These are phyloP conservation scores for Boletus smithii DNA, from an alignment of 1,284 basidiomycete genomes.

Conservation along the genomic window DNA sequence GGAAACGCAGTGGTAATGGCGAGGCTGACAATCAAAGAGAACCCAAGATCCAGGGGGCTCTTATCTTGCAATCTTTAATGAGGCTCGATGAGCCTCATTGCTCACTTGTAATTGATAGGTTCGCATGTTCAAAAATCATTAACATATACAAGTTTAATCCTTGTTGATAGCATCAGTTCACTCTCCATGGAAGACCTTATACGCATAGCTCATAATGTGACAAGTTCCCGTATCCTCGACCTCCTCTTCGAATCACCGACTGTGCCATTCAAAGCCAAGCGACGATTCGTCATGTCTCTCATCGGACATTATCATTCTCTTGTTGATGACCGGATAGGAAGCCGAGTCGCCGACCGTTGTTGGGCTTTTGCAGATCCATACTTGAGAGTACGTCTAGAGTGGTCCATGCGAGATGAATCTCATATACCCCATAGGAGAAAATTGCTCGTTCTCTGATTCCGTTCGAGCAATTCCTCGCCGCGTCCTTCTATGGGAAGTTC, in stretches of 20 bases:
- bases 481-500: constrained; percentile 82
- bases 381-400: constrained; percentile 62
- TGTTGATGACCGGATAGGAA: constrained; percentile 85
- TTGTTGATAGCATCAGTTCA: constrained; percentile 51
- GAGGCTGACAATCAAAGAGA: constrained; percentile 41
- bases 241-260: constrained; percentile 67
- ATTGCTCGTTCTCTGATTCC: constrained; percentile 77
- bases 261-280: constrained; percentile 63
- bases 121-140: constrained; percentile 13
- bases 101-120: constrained; percentile 68
- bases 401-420: constrained; percentile 8
- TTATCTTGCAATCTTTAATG: constrained; percentile 81
- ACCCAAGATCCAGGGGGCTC: constrained; percentile 80
- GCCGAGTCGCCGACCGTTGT: constrained; percentile 81
- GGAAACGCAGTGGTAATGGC: constrained; percentile 22
- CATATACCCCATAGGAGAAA: constrained; percentile 66
- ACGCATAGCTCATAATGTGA: constrained; percentile 65
- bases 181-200: constrained; percentile 61
- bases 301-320: constrained; percentile 75
- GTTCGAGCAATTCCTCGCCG: constrained; percentile 67
- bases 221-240: constrained; percentile 82
- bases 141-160: constrained; percentile 12
- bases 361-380: constrained; percentile 88
- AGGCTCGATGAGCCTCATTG: constrained; percentile 64
- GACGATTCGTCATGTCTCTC: constrained; percentile 69